Evolutionary conservation across 2,329 filamentous ascomycete species (phyloP), one percentile per base, ranked within the genome.

Genomic region (Aspergillus calidoustus): DNA sequence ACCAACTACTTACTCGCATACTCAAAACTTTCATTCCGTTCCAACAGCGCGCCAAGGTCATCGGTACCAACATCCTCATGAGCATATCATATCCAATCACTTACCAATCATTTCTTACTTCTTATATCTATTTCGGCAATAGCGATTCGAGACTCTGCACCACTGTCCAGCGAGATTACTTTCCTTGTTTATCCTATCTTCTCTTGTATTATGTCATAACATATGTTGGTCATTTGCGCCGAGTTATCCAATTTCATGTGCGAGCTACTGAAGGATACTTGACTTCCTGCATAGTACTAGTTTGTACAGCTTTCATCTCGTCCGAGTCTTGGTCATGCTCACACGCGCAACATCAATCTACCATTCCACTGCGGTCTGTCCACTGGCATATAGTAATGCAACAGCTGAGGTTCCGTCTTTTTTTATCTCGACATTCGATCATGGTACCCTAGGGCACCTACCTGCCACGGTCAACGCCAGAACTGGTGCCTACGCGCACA

Each of bases 91-190:
- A 47, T 19, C 23, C 44, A 7, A 47, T 41, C 34, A 50, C 30
- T 47, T 43, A 25, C 48, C 46, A 44, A 43, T n/a, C 48, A 44
- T 25, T 57, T 41, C 17, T 23, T 23, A 17, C 4, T 31, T 43
- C 15, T 9, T 51, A 30, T 48, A 25, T 44, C 30, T 13, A 44
- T 13, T 47, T 22, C n/a, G n/a, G 28, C 31, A 41, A 41, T 38
- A 52, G 56, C 56, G 56, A 58, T 57, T 38, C 11, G 34, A 41
- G 11, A 13, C 34, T 41, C 34, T 41, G 11, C 34, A 41, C 34
- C 13, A 47, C n/a, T 47, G n/a, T 23, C 23, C n/a, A 52, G 56
- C 56, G 56, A 58, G 17, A 58, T 52, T 52, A 46, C 25, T 58
- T 58, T 58, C 48, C 56, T 52, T 58, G 25, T 58, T 23, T 41